A percentile compares a stretch with the other conserved stretches of the same genome.
phyloP scores from a whole-genome alignment of 2,329 filamentous ascomycete species.

The Colletotrichum karsti region DNA sequence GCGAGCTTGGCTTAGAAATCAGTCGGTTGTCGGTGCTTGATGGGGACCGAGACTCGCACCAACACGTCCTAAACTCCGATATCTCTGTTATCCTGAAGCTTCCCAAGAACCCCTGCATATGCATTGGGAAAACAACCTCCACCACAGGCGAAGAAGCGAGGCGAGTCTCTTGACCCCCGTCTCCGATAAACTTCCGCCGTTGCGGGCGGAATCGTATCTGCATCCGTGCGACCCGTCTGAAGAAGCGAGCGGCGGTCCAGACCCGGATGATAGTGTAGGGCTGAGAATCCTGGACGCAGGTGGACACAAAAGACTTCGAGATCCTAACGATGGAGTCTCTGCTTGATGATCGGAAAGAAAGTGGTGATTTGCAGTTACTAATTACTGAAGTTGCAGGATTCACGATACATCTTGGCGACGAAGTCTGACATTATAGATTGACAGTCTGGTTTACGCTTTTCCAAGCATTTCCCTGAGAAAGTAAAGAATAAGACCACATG shows the following conservation, averaged over 20 bases:
- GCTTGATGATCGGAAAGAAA: neutral
- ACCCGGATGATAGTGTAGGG: neutral
- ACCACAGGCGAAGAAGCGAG: neutral
- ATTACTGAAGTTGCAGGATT: neutral
- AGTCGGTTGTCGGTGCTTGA: neutral
- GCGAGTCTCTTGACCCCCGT: neutral
- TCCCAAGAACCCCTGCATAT: neutral
- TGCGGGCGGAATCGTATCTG: neutral
- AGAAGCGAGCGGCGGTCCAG: neutral
- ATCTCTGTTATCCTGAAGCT: neutral
- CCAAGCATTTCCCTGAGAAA: too few species aligned
- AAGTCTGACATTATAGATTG: too few species aligned
- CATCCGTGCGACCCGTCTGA: neutral
- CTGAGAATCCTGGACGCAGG: neutral
- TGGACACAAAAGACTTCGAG: neutral
- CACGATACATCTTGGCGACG: too few species aligned
- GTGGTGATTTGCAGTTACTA: neutral
- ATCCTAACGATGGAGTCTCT: neutral
- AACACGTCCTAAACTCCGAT: neutral
- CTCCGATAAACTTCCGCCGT: neutral
- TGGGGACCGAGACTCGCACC: neutral
- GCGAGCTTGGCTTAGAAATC: constrained; percentile 10
- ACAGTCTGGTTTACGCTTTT: too few species aligned
- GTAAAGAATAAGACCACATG: too few species aligned
- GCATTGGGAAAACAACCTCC: neutral